Evolutionary conservation across 768 basidiomycete species (phyloP), one percentile per base, ranked within the genome.

Genomic region (Lyophyllum shimeji): DNA sequence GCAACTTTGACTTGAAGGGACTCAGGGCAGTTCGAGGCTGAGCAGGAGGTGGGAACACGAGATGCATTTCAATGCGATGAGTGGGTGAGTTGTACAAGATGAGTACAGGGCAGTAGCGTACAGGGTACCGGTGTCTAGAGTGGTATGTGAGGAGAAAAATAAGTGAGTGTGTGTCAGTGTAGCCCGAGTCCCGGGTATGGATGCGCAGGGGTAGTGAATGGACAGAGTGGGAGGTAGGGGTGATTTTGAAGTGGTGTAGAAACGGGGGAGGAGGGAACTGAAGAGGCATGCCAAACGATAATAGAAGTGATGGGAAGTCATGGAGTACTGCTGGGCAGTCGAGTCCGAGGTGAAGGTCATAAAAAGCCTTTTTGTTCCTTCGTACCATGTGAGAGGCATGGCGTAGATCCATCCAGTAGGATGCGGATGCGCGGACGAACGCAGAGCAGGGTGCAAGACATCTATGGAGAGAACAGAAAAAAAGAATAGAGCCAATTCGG

Each of bases 401-500:
- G 45, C 46, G 29, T 47, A 25, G 15, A 54, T 51, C 40, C 56
- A 55, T 33, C 52, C 52, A 42, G 55, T 46, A 44, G 48, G 50
- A 52, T 40, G 56, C 45, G 31, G 53, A 42, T 42, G 50, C 50
- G 24, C 29, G 48, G 37, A 57, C 45, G 61, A 52, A 50, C 20
- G 39, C 23, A 6, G 34, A 37, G 34, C 9, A 37, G 34, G 15
- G 34, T 8, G 34, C 34, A 17, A 49, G 29, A 42, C 39, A 25
- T 65, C 60, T 61, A 63, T 52, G 57, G 51, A 45, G 39, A 29
- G 9, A 29, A 29, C 29, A 29, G 43, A 25, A 25, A 15, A 47
- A 53, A 55, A 31, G 31, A 46, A 46, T 50, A 46, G 52, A 13
- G 67, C 67, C 71, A 67, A 68, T 21, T n/a, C n/a, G 29, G 9